Percentiles rank a stretch among this genome's conserved stretches.
Evolutionary conservation across 345 rosid species (phyloP).

Genomic region (Cardamine resedifolia): DNA sequence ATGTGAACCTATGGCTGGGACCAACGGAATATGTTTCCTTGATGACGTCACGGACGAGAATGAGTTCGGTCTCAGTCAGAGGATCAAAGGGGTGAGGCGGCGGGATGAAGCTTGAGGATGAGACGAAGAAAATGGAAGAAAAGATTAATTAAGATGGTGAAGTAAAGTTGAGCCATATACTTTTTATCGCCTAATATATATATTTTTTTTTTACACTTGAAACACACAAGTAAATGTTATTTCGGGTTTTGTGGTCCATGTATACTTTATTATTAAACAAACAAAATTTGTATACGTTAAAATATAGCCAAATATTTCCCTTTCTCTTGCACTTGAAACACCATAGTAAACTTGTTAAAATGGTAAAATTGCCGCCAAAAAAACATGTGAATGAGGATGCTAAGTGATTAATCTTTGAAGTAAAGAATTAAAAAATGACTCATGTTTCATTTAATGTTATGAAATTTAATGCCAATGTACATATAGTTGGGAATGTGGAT

Average conservation of each 20-base stretch:
- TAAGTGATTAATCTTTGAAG: too few relatives aligned
- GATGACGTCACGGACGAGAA: conserved; percentile 40
- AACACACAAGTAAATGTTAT: too few relatives aligned
- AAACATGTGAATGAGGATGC: too few relatives aligned
- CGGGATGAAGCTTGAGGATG: conserved; percentile 31
- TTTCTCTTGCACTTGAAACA: not conserved
- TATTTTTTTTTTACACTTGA: too few relatives aligned
- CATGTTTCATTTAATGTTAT: too few relatives aligned
- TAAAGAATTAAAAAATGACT: too few relatives aligned
- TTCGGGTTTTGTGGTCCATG: not conserved
- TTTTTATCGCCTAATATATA: too few relatives aligned
- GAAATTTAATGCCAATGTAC: too few relatives aligned
- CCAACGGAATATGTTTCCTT: conserved; percentile 20
- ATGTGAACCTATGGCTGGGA: conserved; percentile 47
- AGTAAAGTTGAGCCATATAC: conserved; percentile 20
- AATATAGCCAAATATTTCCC: not conserved
- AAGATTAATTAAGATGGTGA: conserved; percentile 17
- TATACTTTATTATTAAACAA: not conserved
- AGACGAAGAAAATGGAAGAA: conserved; percentile 16
- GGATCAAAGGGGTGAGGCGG: conserved; percentile 66
- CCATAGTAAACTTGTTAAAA: not conserved
- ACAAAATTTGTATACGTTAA: too few relatives aligned
- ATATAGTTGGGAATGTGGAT: too few relatives aligned
- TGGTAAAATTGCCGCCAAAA: too few relatives aligned
- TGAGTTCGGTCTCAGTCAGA: conserved; percentile 52